These are phyloP conservation scores for Crataegus laevigata DNA, from an alignment of 306 rosid genomes.

Conservation along the genomic window DNA sequence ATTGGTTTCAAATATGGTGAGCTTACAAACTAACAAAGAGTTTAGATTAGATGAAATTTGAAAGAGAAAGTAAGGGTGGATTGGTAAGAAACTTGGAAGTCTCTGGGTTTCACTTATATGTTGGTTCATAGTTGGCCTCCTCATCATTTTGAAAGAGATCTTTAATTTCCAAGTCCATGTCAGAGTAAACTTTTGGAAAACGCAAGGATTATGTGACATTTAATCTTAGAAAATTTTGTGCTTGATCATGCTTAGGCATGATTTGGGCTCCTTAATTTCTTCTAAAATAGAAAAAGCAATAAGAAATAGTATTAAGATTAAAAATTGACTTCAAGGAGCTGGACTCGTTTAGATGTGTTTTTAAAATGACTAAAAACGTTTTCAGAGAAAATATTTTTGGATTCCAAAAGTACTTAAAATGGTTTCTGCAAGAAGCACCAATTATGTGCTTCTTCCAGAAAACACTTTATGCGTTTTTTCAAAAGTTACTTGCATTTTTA, in stretches of 20 bases:
- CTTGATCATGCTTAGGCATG: constrained; percentile 4
- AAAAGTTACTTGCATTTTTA: too few species aligned
- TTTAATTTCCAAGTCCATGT: background rate
- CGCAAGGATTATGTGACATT: background rate
- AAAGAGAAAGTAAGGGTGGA: constrained; percentile 15
- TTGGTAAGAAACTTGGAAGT: constrained; percentile 39
- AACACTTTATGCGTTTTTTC: too few species aligned
- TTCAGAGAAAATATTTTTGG: too few species aligned
- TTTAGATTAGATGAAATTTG: background rate
- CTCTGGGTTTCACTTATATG: constrained; percentile 25
- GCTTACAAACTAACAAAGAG: background rate
- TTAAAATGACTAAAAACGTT: too few species aligned
- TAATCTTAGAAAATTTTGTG: background rate
- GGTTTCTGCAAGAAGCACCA: too few species aligned
- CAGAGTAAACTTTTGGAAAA: background rate
- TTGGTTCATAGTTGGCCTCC: constrained; percentile 50
- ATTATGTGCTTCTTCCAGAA: too few species aligned
- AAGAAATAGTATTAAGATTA: too few species aligned
- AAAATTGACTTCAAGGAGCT: too few species aligned
- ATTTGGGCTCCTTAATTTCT: background rate
- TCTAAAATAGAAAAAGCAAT: background rate
- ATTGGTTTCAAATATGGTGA: background rate
- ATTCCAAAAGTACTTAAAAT: too few species aligned
- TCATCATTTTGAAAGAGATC: background rate
- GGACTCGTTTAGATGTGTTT: too few species aligned